These are phyloP conservation scores for Colletotrichum sp. DNA, from an alignment of 2,329 filamentous ascomycete genomes.

Conservation along the genomic window DNA sequence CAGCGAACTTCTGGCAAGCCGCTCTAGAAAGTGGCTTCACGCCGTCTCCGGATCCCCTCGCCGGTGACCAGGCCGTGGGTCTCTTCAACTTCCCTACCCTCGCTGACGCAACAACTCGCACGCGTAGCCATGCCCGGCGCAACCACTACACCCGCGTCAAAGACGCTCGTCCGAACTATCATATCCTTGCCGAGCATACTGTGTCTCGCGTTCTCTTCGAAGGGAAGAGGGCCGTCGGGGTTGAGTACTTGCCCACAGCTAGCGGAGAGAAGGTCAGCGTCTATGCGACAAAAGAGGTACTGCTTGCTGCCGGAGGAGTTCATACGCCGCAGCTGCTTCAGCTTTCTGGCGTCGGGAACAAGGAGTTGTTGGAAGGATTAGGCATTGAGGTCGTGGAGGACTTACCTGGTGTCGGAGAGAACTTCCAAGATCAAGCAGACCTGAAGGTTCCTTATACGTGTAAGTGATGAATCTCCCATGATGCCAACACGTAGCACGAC, in stretches of 20 bases:
- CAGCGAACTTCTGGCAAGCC: slow-evolving; percentile 30
- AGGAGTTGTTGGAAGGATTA: slow-evolving; percentile 36
- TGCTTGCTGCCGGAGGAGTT: slow-evolving; percentile 44
- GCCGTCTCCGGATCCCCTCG: slow-evolving; percentile 26
- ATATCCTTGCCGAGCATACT: slow-evolving; percentile 61
- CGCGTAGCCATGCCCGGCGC: slow-evolving; percentile 28
- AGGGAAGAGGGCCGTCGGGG: slow-evolving; percentile 56
- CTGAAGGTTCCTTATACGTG: slow-evolving; percentile 27
- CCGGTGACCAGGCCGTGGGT: slow-evolving; percentile 25
- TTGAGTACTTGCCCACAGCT: slow-evolving; percentile 53
- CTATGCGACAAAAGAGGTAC: slow-evolving; percentile 37
- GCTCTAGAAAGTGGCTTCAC: slow-evolving; percentile 27
- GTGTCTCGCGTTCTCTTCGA: slow-evolving; percentile 62
- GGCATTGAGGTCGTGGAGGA: slow-evolving; percentile 47
- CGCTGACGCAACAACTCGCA: slow-evolving; percentile 33
- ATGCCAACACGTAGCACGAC: rapidly evolving
- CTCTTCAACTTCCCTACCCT: slow-evolving; percentile 30
- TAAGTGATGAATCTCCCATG: background rate
- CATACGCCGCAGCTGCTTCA: slow-evolving; percentile 51
- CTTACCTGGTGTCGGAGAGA: slow-evolving; percentile 53
- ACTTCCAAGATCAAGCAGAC: slow-evolving; percentile 46
- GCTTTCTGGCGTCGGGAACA: slow-evolving; percentile 51
- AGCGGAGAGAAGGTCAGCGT: slow-evolving; percentile 6
- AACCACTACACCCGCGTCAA: slow-evolving; percentile 32
- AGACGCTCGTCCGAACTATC: slow-evolving; percentile 58